These are phyloP conservation scores for Thamnidium elegans DNA, from an alignment of 192 early-diverging fungal genomes.

Conservation along the genomic window DNA sequence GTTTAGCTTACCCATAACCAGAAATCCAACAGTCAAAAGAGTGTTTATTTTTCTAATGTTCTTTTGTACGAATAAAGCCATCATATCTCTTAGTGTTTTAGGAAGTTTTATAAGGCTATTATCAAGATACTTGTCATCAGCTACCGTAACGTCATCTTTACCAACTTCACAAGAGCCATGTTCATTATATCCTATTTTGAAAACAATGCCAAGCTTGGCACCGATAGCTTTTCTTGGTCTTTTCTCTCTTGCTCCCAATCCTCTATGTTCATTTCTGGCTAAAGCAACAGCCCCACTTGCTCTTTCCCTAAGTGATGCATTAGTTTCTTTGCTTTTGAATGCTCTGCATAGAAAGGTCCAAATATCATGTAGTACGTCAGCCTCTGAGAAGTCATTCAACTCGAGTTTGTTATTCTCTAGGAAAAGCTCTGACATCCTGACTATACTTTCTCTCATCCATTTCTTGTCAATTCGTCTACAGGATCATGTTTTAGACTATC, in stretches of 20 bases:
- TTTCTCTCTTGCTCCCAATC: background rate
- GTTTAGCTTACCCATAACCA: slow-evolving; percentile 10
- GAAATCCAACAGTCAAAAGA: slow-evolving; percentile 1
- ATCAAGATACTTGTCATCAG: slow-evolving; percentile 10
- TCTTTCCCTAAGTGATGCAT: background rate
- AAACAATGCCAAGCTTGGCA: slow-evolving; percentile 3
- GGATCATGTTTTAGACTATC: background rate
- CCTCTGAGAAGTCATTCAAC: slow-evolving; percentile 1
- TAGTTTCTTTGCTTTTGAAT: background rate
- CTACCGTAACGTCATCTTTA: background rate
- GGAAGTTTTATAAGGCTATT: slow-evolving; percentile 6
- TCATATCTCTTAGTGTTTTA: slow-evolving; percentile 4
- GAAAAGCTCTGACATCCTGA: slow-evolving; percentile 2
- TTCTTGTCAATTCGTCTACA: slow-evolving; percentile 11
- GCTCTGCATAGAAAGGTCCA: slow-evolving; percentile 6
- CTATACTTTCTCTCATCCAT: slow-evolving; percentile 4
- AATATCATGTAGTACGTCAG: slow-evolving; percentile 1
- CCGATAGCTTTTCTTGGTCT: slow-evolving; percentile 1
- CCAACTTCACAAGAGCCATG: slow-evolving; percentile 2
- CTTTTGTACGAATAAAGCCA: background rate
- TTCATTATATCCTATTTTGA: background rate
- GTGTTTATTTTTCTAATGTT: background rate
- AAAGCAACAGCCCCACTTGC: slow-evolving; percentile 10
- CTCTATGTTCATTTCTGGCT: slow-evolving; percentile 6
- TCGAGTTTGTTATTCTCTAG: background rate